These are phyloP conservation scores for Coemansia sp. DNA, from an alignment of 192 early-diverging fungal genomes.

Conservation along the genomic window DNA sequence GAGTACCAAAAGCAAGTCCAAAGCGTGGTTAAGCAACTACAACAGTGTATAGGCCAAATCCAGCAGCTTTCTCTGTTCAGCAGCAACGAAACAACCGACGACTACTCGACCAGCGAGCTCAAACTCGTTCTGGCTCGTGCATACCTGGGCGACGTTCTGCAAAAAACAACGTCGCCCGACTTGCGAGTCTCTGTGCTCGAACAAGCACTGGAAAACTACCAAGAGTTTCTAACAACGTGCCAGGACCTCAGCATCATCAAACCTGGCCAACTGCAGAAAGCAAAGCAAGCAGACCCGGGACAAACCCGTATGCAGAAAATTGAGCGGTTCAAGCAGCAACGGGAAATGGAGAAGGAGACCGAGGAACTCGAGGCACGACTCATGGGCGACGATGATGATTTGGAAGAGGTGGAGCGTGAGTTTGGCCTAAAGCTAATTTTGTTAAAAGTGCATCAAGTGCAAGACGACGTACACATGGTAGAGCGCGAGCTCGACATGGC, in stretches of 20 bases:
- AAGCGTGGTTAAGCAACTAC: constrained; percentile 21
- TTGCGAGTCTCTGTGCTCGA: constrained; percentile 17
- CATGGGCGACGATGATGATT: constrained; percentile 55
- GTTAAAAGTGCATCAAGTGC: constrained; percentile 66
- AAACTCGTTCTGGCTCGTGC: constrained; percentile 47
- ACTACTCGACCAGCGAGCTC: constrained; percentile 81
- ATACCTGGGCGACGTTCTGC: constrained; percentile 44
- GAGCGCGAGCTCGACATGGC: constrained; percentile 80
- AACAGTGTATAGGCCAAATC: constrained; percentile 23
- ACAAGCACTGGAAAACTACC: constrained; percentile 19
- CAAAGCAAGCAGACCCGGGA: constrained; percentile 6
- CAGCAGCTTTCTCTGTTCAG: constrained; percentile 73
- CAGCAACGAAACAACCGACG: constrained; percentile 83
- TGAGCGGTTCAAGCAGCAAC: constrained; percentile 55
- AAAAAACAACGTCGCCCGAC: constrained; percentile 16
- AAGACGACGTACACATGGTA: constrained; percentile 69
- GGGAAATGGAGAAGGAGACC: constrained; percentile 72
- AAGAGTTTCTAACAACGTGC: constrained; percentile 27
- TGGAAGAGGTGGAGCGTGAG: constrained; percentile 79
- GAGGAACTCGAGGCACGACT: constrained; percentile 75
- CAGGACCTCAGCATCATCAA: constrained; percentile 19
- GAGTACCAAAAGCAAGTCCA: constrained; percentile 38
- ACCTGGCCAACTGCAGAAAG: neutral
- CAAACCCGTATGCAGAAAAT: constrained; percentile 34
- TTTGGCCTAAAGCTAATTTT: constrained; percentile 70